These are phyloP conservation scores for Mucor lusitanicus DNA, from an alignment of 371 early-diverging fungal genomes.

Conservation along the genomic window DNA sequence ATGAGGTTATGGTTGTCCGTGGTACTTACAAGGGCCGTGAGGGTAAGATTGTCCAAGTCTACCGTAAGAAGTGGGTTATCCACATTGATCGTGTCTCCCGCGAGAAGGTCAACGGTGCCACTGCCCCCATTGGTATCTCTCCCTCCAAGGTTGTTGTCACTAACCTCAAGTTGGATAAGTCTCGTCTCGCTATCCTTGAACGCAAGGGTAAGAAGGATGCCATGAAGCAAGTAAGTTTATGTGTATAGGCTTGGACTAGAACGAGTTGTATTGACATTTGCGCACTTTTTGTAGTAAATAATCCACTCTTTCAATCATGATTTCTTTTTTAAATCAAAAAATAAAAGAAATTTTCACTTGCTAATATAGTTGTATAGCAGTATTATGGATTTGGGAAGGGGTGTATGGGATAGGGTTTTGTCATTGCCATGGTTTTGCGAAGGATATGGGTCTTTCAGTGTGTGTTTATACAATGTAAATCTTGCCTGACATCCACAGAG, in stretches of 20 bases:
- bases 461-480: no score
- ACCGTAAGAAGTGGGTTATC: constrained; percentile 98
- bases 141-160: constrained; percentile 97
- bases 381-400: not conserved
- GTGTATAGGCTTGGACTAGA: not conserved
- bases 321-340: not conserved
- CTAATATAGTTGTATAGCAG: not conserved
- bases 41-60: constrained; percentile 94
- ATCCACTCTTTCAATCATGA: not conserved
- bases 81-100: constrained; percentile 94
- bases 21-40: constrained; percentile 96
- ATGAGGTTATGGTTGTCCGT: constrained; percentile 95
- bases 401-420: no score
- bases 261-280: not conserved
- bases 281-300: not conserved
- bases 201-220: constrained; percentile 66
- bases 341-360: not conserved
- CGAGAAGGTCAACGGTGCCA: constrained; percentile 96
- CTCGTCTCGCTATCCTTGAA: constrained; percentile 85
- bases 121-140: constrained; percentile 93
- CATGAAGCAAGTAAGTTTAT: constrained; percentile 40
- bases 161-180: constrained; percentile 94
- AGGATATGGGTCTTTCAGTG: no score
- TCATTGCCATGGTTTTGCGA: no score
- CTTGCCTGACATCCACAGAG: not conserved